Base-by-base conservation (phyloP, 768 basidiomycete genomes). In the Hygrophorus pudorinus region DNA sequence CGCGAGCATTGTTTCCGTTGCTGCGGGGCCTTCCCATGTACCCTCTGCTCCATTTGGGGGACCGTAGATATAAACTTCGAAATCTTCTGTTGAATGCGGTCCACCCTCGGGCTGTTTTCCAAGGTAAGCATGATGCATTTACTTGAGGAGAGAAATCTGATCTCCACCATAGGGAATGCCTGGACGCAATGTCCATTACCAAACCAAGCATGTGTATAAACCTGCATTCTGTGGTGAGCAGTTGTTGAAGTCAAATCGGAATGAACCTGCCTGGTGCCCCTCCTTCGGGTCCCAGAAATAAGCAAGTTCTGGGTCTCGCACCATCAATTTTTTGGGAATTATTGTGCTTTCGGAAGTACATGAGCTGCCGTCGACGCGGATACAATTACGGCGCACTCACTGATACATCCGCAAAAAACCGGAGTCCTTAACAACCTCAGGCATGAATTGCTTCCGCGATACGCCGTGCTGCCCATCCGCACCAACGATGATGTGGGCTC, bases 401-500 rank as follows among this genome's bases (percentile, higher is more conserved):
- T 68, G 70, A 50, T 74, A 78, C 48, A 76, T 60, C 32, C 17
- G 40, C 4, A 41, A 41, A 41, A n/a, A 7, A 2, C 40, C 40
- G 5, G 40, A 29, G 14, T 41, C 40, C 9, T 41, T 8, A 12
- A 16, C 29, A 30, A 14, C 24, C 14, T 12, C 27, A 30, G 12
- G 27, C 10, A 63, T 44, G 1, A 73, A 56, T 2, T 60, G 52
- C 17, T 54, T 58, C 30, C 65, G 52, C 6, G 67, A 58, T 24
- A 71, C 17, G 16, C 76, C 74, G 4, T 53, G 50, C 18, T 54
- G 49, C 2, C 78, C 78, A 49, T 79, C 78, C 1, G 78, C 76
- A 11, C 77, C 78, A 40, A 80, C 59, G 45, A 80, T 65, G 17
- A 78, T 63, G 53, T 80, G 70, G 13, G 69, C 74, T 4, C 47